Percentiles rank a stretch among this genome's conserved stretches.
Conservation (phyloP, 1,284 basidiomycete species). For the Apiotrichum veenhuisii region DNA sequence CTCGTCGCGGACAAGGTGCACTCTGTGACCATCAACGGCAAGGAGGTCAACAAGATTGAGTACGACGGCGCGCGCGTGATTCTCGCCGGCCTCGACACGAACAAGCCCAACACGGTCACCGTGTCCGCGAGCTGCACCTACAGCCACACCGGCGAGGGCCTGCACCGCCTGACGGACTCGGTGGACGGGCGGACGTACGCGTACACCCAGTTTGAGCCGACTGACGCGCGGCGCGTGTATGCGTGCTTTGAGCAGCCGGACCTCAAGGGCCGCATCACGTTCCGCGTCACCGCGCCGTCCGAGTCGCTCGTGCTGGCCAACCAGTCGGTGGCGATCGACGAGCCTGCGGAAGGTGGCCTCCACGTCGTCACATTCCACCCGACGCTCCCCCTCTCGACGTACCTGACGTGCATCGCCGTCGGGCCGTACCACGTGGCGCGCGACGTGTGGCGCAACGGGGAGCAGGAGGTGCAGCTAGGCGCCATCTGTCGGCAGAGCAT, state of each 20-base stretch:
- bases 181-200: constrained; percentile 13
- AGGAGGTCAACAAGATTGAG: not conserved
- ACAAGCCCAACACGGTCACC: constrained; percentile 1
- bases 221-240: constrained; percentile 11
- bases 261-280: constrained; percentile 10
- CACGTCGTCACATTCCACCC: constrained; percentile 7
- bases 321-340: constrained; percentile 6
- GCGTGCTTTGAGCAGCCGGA: constrained; percentile 17
- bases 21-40: constrained; percentile 3
- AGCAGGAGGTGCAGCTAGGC: not conserved
- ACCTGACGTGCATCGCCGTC: constrained; percentile 9
- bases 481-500: constrained; percentile 12
- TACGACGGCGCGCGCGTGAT: constrained; percentile 11
- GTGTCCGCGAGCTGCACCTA: constrained; percentile 8
- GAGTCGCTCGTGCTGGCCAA: constrained; percentile 3
- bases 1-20: constrained; percentile 8
- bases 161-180: constrained; percentile 14
- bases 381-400: constrained; percentile 9
- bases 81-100: constrained; percentile 1
- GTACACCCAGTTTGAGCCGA: constrained; percentile 15
- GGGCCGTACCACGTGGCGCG: constrained; percentile 7
- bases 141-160: constrained; percentile 11
- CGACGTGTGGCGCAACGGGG: not conserved
- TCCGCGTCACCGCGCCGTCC: not conserved
- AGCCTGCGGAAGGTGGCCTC: not conserved